Conservation (phyloP, 2,329 filamentous ascomycete species). For the Beauveria asiatica region DNA sequence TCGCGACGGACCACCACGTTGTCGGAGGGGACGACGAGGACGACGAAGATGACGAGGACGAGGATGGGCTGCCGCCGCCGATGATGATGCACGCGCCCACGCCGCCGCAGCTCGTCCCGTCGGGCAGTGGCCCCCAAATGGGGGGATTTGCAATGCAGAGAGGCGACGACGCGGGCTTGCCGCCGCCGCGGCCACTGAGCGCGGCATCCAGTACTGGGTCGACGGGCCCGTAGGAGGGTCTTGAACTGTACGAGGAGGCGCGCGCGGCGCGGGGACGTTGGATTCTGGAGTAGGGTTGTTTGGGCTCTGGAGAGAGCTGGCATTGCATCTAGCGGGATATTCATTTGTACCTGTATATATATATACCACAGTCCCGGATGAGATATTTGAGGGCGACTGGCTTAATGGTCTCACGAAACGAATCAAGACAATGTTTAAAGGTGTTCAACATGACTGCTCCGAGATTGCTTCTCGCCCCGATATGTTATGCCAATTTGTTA, state of each 20-base stretch:
- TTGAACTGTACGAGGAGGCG: conserved; percentile 1
- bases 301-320: neutral
- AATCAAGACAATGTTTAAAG: neutral
- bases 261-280: conserved; percentile 12
- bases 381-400: neutral
- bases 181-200: conserved; percentile 30
- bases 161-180: conserved; percentile 22
- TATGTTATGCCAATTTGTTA: neutral
- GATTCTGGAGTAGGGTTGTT: conserved; percentile 17
- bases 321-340: neutral
- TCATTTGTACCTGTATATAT: neutral
- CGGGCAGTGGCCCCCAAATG: conserved; percentile 17
- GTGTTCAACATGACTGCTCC: neutral
- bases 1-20: neutral
- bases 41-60: conserved; percentile 24
- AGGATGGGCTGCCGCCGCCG: conserved; percentile 10
- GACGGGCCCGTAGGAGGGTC: conserved; percentile 26
- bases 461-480: neutral
- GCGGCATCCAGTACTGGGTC: conserved; percentile 36
- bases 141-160: conserved; percentile 32
- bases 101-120: conserved; percentile 14
- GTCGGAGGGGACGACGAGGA: conserved; percentile 19
- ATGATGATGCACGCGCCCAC: conserved; percentile 14
- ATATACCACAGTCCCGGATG: neutral
- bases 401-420: neutral